These are phyloP conservation scores for Aaosphaeria arxii DNA, from an alignment of 2,329 filamentous ascomycete genomes.

Conservation along the genomic window DNA sequence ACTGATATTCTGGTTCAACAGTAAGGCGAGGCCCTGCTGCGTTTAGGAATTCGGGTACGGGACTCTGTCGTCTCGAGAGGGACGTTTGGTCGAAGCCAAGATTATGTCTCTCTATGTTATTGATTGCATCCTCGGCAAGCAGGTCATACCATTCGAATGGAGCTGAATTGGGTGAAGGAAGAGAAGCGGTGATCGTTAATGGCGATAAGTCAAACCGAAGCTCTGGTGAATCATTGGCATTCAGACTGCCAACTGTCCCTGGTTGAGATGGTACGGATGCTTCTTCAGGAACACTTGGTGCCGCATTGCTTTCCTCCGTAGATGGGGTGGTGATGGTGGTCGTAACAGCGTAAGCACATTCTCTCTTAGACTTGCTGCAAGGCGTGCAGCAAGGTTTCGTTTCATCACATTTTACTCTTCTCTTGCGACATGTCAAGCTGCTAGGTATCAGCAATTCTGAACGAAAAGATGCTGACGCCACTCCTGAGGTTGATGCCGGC, in stretches of 20 bases:
- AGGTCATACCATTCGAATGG: slow-evolving; percentile 50
- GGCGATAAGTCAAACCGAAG: slow-evolving; percentile 29
- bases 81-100: slow-evolving; percentile 25
- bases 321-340: slow-evolving; percentile 7
- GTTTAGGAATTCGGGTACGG: slow-evolving; percentile 14
- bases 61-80: slow-evolving; percentile 25
- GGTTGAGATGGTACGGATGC: background rate
- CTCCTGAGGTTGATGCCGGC: no score
- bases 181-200: slow-evolving; percentile 25
- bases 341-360: slow-evolving; percentile 37
- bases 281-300: background rate
- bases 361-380: slow-evolving; percentile 43
- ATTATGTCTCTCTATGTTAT: slow-evolving; percentile 34
- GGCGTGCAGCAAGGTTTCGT: slow-evolving; percentile 43
- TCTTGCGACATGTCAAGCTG: slow-evolving; percentile 45
- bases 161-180: slow-evolving; percentile 43
- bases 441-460: slow-evolving; percentile 9
- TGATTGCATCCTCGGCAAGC: slow-evolving; percentile 43
- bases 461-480: no score
- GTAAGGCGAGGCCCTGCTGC: slow-evolving; percentile 1
- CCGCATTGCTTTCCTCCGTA: slow-evolving; percentile 6
- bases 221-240: slow-evolving; percentile 20
- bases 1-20: background rate
- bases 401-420: slow-evolving; percentile 54
- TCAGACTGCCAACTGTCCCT: slow-evolving; percentile 12